Evolutionary conservation across 1,284 basidiomycete genomes (phyloP).

Genomic region (Taiwanofungus camphoratus): DNA sequence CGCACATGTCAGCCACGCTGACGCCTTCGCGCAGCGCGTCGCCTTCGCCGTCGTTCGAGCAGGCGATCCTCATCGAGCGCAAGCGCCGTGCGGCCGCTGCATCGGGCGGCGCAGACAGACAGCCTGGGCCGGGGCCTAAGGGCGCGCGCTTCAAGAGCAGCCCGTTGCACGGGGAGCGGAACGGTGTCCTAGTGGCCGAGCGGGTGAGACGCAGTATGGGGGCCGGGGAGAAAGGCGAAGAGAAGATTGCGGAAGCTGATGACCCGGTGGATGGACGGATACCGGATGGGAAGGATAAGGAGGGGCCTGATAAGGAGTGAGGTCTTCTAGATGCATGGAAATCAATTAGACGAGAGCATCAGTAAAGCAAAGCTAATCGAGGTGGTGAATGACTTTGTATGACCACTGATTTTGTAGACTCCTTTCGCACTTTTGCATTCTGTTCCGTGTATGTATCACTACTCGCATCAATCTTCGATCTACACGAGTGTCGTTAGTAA

Average conservation of each 20-base stretch:
- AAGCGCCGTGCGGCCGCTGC: slow-evolving; percentile 36
- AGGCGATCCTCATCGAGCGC: slow-evolving; percentile 52
- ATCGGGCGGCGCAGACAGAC: slow-evolving; percentile 17
- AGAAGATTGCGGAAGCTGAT: slow-evolving; percentile 13
- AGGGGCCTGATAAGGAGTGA: slow-evolving; percentile 28
- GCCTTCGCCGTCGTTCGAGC: slow-evolving; percentile 52
- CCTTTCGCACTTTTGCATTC: too few relatives aligned
- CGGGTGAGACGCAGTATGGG: slow-evolving; percentile 30
- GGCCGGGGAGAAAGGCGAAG: slow-evolving; percentile 10
- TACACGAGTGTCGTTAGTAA: too few relatives aligned
- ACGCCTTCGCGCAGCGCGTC: slow-evolving; percentile 32
- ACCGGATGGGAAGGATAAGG: slow-evolving; percentile 27
- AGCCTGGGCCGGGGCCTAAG: slow-evolving; percentile 31
- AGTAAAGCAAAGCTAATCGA: too few relatives aligned
- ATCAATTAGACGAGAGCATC: too few relatives aligned
- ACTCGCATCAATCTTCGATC: too few relatives aligned
- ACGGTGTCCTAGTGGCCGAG: slow-evolving; percentile 38
- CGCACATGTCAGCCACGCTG: slow-evolving; percentile 12
- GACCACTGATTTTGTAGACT: too few relatives aligned
- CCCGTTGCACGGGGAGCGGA: slow-evolving; percentile 41
- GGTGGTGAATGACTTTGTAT: too few relatives aligned
- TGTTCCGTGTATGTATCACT: too few relatives aligned
- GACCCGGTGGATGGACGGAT: slow-evolving; percentile 18
- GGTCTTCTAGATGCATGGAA: too few relatives aligned
- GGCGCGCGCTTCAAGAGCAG: slow-evolving; percentile 68